A percentile compares a stretch with the other conserved stretches of the same genome.
These are phyloP conservation scores for Lojkania enalia DNA, from an alignment of 2,329 filamentous ascomycete genomes.

Conservation along the genomic window DNA sequence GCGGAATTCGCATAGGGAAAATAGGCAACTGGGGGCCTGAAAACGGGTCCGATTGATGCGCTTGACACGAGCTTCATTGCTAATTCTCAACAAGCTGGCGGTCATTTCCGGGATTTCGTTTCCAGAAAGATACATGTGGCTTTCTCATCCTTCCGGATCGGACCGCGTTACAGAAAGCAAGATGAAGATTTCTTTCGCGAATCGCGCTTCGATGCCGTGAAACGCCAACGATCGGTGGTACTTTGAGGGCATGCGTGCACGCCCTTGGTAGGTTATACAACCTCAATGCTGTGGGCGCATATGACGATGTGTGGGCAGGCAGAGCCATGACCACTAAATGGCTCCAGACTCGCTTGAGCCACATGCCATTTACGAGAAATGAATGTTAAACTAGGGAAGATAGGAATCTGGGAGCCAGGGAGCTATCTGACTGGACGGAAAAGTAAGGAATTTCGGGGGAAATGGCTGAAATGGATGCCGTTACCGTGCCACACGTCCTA, in stretches of 20 bases:
- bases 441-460: neutral
- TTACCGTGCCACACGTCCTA: neutral
- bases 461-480: neutral
- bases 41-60: no score
- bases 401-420: neutral
- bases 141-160: slow-evolving; percentile 7
- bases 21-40: no score
- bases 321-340: neutral
- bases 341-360: neutral
- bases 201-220: slow-evolving; percentile 6
- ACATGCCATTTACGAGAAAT: neutral
- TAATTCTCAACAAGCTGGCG: no score
- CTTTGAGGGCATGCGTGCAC: neutral
- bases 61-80: no score
- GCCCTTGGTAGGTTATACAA: neutral
- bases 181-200: neutral
- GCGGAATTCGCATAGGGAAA: no score
- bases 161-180: slow-evolving; percentile 8
- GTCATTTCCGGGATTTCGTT: neutral
- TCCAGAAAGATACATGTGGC: neutral
- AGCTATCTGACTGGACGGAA: neutral
- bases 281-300: neutral
- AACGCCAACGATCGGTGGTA: neutral
- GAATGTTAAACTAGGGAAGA: neutral
- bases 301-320: neutral